phyloP scores from a whole-genome alignment of 2,329 filamentous ascomycete species.

The Ramichloridium luteum region DNA sequence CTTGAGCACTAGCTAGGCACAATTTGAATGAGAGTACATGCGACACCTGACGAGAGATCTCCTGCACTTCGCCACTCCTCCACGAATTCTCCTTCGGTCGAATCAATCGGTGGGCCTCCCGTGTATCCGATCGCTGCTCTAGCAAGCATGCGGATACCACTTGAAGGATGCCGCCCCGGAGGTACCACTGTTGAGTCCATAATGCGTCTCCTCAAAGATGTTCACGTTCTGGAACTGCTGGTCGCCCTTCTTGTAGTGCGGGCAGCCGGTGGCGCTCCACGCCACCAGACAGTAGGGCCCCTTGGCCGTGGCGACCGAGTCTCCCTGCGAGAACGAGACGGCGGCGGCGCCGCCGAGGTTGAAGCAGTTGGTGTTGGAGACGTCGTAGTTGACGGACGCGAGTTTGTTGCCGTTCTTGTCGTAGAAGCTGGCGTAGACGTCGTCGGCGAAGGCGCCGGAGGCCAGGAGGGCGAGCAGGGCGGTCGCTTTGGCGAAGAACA shows the following conservation, averaged over 20 bases:
- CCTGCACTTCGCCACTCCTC: no score
- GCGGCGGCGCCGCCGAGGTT: neutral
- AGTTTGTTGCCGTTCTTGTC: neutral
- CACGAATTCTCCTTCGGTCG: no score
- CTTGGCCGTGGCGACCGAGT: neutral
- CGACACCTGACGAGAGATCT: no score
- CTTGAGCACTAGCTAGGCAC: no score
- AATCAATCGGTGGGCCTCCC: no score
- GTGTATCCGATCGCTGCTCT: no score
- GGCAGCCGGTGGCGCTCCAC: neutral
- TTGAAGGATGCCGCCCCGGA: neutral
- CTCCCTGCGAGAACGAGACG: neutral
- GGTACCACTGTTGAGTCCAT: neutral
- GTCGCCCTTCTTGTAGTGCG: neutral
- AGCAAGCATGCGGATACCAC: no score
- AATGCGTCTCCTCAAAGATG: neutral
- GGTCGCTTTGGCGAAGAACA: no score
- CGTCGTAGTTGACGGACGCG: neutral
- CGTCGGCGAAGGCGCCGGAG: neutral
- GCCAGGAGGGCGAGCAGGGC: neutral
- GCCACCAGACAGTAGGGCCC: neutral
- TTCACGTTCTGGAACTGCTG: neutral
- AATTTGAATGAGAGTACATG: no score
- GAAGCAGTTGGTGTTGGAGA: constrained; percentile 1
- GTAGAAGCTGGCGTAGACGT: neutral